These are phyloP conservation scores for Phaeoacremonium minimum DNA, from an alignment of 2,329 filamentous ascomycete species.

Conservation along the genomic window DNA sequence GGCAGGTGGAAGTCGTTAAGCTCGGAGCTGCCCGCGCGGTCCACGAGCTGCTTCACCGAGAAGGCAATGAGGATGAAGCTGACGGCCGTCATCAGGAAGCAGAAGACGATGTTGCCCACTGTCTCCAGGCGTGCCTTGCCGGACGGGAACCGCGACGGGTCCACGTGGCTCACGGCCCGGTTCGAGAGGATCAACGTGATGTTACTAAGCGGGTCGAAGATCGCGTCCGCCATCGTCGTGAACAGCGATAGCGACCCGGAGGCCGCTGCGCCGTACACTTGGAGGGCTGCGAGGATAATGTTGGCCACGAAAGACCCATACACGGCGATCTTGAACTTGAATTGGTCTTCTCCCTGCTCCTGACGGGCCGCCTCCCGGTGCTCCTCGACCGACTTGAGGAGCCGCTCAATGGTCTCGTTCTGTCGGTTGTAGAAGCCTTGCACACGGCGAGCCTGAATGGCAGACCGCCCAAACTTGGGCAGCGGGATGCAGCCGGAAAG, in stretches of 20 bases:
- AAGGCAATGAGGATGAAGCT: slow-evolving; percentile 91
- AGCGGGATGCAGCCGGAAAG: slow-evolving; percentile 17
- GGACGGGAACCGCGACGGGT: slow-evolving; percentile 80
- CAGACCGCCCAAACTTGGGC: slow-evolving; percentile 22
- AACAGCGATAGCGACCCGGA: slow-evolving; percentile 93
- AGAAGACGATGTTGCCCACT: slow-evolving; percentile 92
- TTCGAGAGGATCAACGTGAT: slow-evolving; percentile 81
- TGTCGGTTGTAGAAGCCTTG: slow-evolving; percentile 84
- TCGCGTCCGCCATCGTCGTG: slow-evolving; percentile 92
- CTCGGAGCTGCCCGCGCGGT: slow-evolving; percentile 38
- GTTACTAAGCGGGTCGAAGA: slow-evolving; percentile 91
- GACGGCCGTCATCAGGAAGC: slow-evolving; percentile 91
- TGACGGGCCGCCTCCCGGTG: slow-evolving; percentile 79
- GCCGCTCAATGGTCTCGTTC: slow-evolving; percentile 87
- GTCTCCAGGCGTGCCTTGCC: slow-evolving; percentile 94
- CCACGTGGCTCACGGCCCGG: slow-evolving; percentile 83
- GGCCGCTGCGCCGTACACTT: slow-evolving; percentile 82
- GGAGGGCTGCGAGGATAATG: slow-evolving; percentile 70
- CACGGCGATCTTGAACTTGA: slow-evolving; percentile 66
- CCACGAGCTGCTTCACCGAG: slow-evolving; percentile 66
- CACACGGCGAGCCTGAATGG: slow-evolving; percentile 37
- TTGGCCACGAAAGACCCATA: slow-evolving; percentile 75
- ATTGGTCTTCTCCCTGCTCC: slow-evolving; percentile 73
- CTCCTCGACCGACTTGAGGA: slow-evolving; percentile 90
- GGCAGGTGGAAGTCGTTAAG: slow-evolving; percentile 71